Base-by-base conservation (phyloP, 148 eudicot genomes). In the Suaeda aralocaspica region DNA sequence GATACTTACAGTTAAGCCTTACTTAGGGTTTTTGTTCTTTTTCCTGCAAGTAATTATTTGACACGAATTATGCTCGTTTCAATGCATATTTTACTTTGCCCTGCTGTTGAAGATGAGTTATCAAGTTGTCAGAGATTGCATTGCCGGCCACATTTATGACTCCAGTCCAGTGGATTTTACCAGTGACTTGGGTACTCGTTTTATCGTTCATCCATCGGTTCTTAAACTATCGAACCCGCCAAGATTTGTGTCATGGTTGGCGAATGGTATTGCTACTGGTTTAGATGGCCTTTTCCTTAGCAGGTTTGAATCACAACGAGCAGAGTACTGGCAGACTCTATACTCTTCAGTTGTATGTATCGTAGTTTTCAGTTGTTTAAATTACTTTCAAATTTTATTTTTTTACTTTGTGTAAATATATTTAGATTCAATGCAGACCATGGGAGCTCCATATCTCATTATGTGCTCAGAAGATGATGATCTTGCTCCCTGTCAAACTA, bases 311-410 rank as follows among this genome's bases (percentile, higher is more conserved):
- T 75, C 87, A 36, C 92, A 91, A 41, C 92, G 97, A 68, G 96
- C 97, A 50, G 98, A 94, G 46, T 94, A 83, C 77, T 94, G 98
- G 98, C 97, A 91, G 80, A 94, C 97, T 79, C 78, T 94, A 28
- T 91, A 94, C 69, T 76, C 98, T 36, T 82, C 98, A 42, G 84
- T 86, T 46, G 98, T 94, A 82, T 80, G 92, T 83, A 74, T 68
- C 72, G 30, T 74, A 36, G 41, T 67, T 59, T 33, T 46, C 13
- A 28, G 21, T 59, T 57, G 12, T 50, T 66, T 41, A 33, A 25
- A 53, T 26, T 55, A 66, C 67, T 51, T 67, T 49, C 45, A 28
- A 66, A 9, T 50, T 56, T 58, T 39, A 59, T 48, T 28, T 45
- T 68, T 25, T 18, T 74, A 57, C 44, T 26, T n/a, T n/a, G n/a